A percentile compares a stretch with the other conserved stretches of the same genome.
Conservation (phyloP, 2,329 filamentous ascomycete genomes). For the Chaetomium sp. region DNA sequence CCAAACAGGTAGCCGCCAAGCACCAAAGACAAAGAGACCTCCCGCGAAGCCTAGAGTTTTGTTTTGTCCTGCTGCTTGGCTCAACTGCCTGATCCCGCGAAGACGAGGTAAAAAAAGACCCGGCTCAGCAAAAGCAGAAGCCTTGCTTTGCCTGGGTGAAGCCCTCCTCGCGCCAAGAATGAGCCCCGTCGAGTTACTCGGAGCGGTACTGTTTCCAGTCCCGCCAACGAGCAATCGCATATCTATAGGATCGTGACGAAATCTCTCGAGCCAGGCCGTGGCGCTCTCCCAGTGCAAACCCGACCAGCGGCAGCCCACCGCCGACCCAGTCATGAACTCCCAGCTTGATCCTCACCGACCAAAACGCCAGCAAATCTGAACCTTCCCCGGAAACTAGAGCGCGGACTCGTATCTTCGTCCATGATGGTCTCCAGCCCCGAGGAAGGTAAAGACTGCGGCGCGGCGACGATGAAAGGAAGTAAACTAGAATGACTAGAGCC, state of each 20-base stretch:
- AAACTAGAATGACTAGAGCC: constrained; percentile 15
- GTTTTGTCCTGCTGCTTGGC: constrained; percentile 12
- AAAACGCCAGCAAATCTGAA: constrained; percentile 10
- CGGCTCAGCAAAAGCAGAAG: not conserved
- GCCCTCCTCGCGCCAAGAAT: constrained; percentile 97
- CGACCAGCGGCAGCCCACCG: constrained; percentile 36
- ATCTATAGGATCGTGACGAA: constrained; percentile 94
- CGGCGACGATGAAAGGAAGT: constrained; percentile 14
- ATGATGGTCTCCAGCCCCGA: constrained; percentile 41
- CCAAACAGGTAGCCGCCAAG: constrained; percentile 19
- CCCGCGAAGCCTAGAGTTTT: constrained; percentile 33
- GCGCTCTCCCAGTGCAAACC: constrained; percentile 35
- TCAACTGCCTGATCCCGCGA: constrained; percentile 35
- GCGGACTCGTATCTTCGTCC: constrained; percentile 92
- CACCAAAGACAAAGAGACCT: constrained; percentile 26
- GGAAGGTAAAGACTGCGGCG: constrained; percentile 20
- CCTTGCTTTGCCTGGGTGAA: constrained; percentile 28
- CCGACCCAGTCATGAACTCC: constrained; percentile 23
- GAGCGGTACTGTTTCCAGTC: constrained; percentile 22
- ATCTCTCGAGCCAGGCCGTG: constrained; percentile 51
- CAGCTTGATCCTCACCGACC: constrained; percentile 6
- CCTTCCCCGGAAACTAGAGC: constrained; percentile 30
- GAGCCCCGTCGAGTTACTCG: constrained; percentile 99
- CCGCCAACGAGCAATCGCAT: constrained; percentile 79
- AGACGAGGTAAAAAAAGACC: constrained; percentile 41